Conservation (phyloP, 2,329 filamentous ascomycete genomes). For the Waltergamsia citrina region DNA sequence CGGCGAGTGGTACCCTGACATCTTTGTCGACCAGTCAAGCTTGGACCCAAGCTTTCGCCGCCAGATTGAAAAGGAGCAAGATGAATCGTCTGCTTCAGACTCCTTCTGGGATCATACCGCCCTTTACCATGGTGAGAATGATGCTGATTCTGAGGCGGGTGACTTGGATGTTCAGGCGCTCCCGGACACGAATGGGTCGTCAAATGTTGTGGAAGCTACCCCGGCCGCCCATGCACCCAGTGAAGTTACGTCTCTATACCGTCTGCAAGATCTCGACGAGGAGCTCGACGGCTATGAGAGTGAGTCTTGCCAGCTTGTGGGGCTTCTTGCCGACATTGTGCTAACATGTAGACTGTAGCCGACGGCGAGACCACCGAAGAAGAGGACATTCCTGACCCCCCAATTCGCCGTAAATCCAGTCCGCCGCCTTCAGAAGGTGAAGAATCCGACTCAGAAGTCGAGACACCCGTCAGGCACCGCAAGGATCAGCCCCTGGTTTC, state of each 20-base stretch:
- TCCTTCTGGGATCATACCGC: conserved; percentile 52
- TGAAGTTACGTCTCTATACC: too few relatives aligned
- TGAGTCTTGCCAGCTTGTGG: conserved; percentile 30
- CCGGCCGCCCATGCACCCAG: too few relatives aligned
- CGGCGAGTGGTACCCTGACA: conserved; percentile 63
- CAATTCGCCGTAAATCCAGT: conserved; percentile 36
- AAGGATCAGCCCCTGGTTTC: conserved; percentile 44
- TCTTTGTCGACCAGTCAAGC: conserved; percentile 67
- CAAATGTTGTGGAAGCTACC: too few relatives aligned
- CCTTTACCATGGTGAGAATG: conserved; percentile 17
- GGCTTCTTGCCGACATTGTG: conserved; percentile 8
- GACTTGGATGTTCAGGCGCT: conserved; percentile 29
- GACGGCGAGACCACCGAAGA: conserved; percentile 56
- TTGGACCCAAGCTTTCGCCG: conserved; percentile 64
- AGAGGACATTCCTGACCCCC: conserved; percentile 44
- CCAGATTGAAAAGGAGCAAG: conserved; percentile 61
- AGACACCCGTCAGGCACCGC: conserved; percentile 33
- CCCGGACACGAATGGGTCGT: conserved; percentile 12
- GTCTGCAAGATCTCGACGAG: too few relatives aligned
- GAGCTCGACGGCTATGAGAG: conserved; percentile 50
- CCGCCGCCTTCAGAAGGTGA: conserved; percentile 18
- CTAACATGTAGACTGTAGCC: conserved; percentile 40
- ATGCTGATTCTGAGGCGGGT: conserved; percentile 28
- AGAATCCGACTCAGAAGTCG: conserved; percentile 39
- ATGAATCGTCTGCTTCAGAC: conserved; percentile 45